These are phyloP conservation scores for Teunomyces tritomae DNA, from an alignment of 805 yeast genomes.

Conservation along the genomic window DNA sequence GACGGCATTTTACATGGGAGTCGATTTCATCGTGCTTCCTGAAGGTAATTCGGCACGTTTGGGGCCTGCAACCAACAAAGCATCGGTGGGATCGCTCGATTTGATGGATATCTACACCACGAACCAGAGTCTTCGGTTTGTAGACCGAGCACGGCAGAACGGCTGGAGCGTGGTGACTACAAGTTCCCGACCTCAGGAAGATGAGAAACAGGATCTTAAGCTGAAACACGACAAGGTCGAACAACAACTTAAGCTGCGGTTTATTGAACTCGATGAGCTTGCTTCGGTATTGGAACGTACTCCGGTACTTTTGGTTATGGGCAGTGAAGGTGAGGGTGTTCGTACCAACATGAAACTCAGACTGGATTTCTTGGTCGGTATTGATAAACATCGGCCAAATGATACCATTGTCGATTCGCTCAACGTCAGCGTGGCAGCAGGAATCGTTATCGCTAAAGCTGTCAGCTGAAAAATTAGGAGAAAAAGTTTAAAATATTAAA, in stretches of 20 bases:
- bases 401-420: constrained; percentile 62
- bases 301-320: constrained; percentile 74
- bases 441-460: constrained; percentile 47
- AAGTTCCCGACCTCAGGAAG: constrained; percentile 35
- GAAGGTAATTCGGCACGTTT: constrained; percentile 69
- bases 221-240: constrained; percentile 26
- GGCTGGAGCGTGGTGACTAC: constrained; percentile 78
- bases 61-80: constrained; percentile 75
- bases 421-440: constrained; percentile 89
- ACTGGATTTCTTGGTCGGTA: constrained; percentile 51
- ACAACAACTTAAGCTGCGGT: constrained; percentile 20
- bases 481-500: no score
- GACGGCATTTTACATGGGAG: constrained; percentile 80
- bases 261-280: constrained; percentile 43
- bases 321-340: constrained; percentile 84
- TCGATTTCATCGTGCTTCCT: constrained; percentile 71
- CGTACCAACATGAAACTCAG: constrained; percentile 60
- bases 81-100: constrained; percentile 85
- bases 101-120: constrained; percentile 59
- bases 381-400: constrained; percentile 31
- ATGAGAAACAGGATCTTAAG: constrained; percentile 17
- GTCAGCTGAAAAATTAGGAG: background rate
- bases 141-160: constrained; percentile 50
- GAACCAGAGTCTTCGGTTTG: constrained; percentile 58
- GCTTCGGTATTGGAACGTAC: constrained; percentile 38